A percentile compares a stretch with the other conserved stretches of the same genome.
phyloP scores from a whole-genome alignment of 163 green algal species.

The Chloromonas sp. region DNA sequence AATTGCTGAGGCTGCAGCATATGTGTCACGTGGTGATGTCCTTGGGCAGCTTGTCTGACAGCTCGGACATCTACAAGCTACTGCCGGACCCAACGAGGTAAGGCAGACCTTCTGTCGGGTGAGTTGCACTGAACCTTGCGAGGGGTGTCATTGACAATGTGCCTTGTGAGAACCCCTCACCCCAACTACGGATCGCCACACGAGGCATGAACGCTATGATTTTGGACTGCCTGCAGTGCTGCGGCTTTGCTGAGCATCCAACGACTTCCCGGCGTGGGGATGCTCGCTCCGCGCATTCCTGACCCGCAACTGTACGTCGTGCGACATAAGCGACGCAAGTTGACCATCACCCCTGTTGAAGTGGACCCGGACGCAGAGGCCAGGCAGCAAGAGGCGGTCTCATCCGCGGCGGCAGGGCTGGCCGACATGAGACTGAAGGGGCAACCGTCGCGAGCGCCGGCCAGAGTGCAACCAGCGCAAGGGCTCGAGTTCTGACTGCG shows the following conservation, averaged over 20 bases:
- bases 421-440: too few relatives aligned
- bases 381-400: not conserved
- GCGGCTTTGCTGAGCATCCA: constrained; percentile 41
- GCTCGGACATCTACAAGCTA: constrained; percentile 48
- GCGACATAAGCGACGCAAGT: constrained; percentile 36
- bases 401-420: not conserved
- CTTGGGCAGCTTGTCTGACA: constrained; percentile 55
- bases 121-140: not conserved
- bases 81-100: constrained; percentile 44
- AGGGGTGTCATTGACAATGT: not conserved
- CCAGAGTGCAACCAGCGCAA: too few relatives aligned
- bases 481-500: too few relatives aligned
- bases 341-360: constrained; percentile 36
- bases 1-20: constrained; percentile 45
- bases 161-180: not conserved
- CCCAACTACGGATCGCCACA: not conserved
- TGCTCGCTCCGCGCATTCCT: constrained; percentile 28
- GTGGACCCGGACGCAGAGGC: constrained; percentile 19
- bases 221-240: constrained; percentile 23
- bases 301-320: constrained; percentile 43
- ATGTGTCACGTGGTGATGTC: constrained; percentile 58
- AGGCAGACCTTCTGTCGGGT: not conserved
- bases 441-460: too few relatives aligned
- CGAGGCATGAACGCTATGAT: not conserved
- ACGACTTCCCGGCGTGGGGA: constrained; percentile 34